Percentiles rank a stretch among this genome's conserved stretches.
phyloP scores from a whole-genome alignment of 345 rosid genomes.

The Salix koriyanagi region DNA sequence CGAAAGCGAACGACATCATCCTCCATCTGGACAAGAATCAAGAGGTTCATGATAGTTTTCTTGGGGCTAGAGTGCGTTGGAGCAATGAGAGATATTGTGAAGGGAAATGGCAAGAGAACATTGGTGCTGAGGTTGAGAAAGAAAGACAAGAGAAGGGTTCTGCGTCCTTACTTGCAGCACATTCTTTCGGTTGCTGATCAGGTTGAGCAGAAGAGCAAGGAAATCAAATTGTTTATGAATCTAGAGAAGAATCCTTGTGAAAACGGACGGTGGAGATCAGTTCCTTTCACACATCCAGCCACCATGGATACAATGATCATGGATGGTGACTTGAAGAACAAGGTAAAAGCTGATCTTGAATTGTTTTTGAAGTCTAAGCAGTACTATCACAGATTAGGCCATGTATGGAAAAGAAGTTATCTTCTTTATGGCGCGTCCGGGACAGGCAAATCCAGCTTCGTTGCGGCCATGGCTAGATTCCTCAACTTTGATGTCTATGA shows the following conservation, averaged over 20 bases:
- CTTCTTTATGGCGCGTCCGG: conserved; percentile 24
- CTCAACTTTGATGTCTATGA: conserved; percentile 24
- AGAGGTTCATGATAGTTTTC: conserved; percentile 12
- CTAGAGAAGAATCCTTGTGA: not conserved
- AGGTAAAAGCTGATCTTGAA: conserved; percentile 25
- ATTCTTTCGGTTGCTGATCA: conserved; percentile 17
- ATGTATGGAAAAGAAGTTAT: conserved; percentile 24
- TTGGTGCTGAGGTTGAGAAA: conserved; percentile 15
- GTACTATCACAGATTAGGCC: conserved; percentile 24
- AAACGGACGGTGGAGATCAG: conserved; percentile 12
- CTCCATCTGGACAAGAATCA: conserved; percentile 20
- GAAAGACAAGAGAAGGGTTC: conserved; percentile 20
- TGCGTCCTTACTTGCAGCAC: conserved; percentile 23
- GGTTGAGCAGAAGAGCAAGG: conserved; percentile 15
- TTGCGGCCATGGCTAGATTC: conserved; percentile 27
- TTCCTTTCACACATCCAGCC: conserved; percentile 29
- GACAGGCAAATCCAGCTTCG: conserved; percentile 29
- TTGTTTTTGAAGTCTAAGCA: conserved; percentile 22
- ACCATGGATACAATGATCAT: conserved; percentile 28
- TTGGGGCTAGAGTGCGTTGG: conserved; percentile 21
- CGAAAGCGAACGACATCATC: conserved; percentile 18
- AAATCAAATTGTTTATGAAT: conserved; percentile 20
- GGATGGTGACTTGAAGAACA: conserved; percentile 20
- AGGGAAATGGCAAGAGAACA: not conserved
- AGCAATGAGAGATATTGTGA: conserved; percentile 2